Evolutionary conservation across 345 rosid species (phyloP).

Genomic region (Fremontodendron californicum): DNA sequence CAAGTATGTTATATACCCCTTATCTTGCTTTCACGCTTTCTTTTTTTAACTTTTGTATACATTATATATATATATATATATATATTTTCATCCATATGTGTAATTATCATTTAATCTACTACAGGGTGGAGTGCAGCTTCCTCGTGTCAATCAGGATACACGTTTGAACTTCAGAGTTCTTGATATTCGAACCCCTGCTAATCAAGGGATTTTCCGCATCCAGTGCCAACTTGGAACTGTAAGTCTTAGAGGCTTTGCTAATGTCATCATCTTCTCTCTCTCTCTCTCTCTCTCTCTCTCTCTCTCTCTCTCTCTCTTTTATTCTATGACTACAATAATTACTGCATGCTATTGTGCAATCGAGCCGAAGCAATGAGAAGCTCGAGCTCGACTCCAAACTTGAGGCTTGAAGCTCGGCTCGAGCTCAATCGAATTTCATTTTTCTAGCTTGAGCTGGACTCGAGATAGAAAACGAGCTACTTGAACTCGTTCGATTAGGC

Average conservation of each 20-base stretch:
- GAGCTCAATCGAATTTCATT: no score
- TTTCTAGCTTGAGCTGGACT: no score
- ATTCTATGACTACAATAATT: background rate
- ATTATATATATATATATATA: background rate
- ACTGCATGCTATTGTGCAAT: background rate
- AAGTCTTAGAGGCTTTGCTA: constrained; percentile 9
- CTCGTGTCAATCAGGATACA: constrained; percentile 79
- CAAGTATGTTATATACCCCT: constrained; percentile 35
- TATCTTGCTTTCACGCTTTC: no score
- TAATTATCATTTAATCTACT: background rate
- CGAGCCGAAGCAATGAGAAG: no score
- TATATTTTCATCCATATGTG: background rate
- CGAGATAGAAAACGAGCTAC: no score
- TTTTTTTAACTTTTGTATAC: no score
- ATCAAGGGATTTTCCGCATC: constrained; percentile 74
- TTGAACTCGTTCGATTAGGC: no score
- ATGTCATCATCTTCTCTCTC: background rate
- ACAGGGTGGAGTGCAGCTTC: constrained; percentile 57
- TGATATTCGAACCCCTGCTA: constrained; percentile 77
- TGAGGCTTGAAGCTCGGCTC: no score
- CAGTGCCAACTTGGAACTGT: constrained; percentile 51
- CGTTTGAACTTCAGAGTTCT: constrained; percentile 69
- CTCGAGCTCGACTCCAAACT: no score
- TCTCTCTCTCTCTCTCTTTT: no score
- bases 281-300: background rate